Conservation (phyloP, 176 grass and related monocot species). For the Eleusine coracana region DNA sequence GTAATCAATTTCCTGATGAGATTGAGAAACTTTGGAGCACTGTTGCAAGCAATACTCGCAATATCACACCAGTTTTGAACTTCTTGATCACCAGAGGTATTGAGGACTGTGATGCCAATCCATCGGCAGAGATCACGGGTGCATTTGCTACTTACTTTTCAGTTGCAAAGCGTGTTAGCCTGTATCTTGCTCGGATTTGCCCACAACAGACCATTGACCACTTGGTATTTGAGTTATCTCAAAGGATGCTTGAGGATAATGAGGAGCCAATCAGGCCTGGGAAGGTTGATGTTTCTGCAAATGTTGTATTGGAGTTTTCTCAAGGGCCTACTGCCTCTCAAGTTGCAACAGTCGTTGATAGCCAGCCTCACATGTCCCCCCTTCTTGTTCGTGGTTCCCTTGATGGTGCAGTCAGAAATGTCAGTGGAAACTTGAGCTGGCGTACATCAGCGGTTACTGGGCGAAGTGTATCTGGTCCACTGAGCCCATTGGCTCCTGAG, state of each 20-base stretch:
- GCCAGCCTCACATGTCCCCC: slow-evolving; percentile 97
- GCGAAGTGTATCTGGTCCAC: slow-evolving; percentile 90
- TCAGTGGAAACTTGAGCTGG: slow-evolving; percentile 94
- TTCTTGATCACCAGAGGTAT: slow-evolving; percentile 98
- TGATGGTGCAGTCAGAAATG: slow-evolving; percentile 82
- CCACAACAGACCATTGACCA: slow-evolving; percentile 97
- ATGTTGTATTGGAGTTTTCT: slow-evolving; percentile 89
- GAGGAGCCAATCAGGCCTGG: slow-evolving; percentile 71
- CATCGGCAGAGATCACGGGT: slow-evolving; percentile 94
- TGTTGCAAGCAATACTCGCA: slow-evolving; percentile 91
- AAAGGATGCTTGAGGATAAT: slow-evolving; percentile 91
- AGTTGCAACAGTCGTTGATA: slow-evolving; percentile 71
- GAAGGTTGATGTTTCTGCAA: slow-evolving; percentile 77
- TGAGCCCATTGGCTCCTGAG: slow-evolving; percentile 92
- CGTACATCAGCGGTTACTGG: slow-evolving; percentile 90
- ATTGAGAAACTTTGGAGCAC: slow-evolving; percentile 99
- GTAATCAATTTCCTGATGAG: slow-evolving; percentile 97
- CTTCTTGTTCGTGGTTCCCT: slow-evolving; percentile 98
- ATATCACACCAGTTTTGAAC: slow-evolving; percentile 96
- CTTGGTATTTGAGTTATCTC: slow-evolving; percentile 92
- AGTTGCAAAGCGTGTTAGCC: slow-evolving; percentile 94
- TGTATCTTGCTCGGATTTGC: slow-evolving; percentile 96
- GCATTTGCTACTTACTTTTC: slow-evolving; percentile 97
- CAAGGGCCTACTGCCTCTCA: slow-evolving; percentile 76
- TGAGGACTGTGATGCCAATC: slow-evolving; percentile 93